Conservation (phyloP, 768 basidiomycete species). For the Podaxis rugospora region DNA sequence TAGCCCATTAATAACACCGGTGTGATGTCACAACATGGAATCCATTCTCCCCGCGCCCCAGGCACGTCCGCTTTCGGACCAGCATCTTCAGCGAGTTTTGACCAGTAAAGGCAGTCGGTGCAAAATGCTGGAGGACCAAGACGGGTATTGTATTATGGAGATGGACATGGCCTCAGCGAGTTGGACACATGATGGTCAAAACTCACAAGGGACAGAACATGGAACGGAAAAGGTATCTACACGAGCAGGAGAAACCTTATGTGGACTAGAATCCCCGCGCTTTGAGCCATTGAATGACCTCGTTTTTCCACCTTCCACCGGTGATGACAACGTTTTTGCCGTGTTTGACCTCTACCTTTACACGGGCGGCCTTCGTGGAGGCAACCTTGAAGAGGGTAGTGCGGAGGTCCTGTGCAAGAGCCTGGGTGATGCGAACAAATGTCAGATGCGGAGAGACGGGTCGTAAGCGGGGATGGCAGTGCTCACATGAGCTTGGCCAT, state of each 20-base stretch:
- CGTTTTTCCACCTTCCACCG: conserved; percentile 60
- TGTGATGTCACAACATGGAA: neutral
- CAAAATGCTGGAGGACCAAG: neutral
- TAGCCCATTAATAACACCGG: neutral
- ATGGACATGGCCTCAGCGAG: neutral
- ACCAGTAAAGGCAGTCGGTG: neutral
- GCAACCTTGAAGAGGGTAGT: conserved; percentile 43
- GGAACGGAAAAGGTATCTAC: neutral
- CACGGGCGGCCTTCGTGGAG: conserved; percentile 41
- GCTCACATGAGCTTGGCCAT: conserved; percentile 58
- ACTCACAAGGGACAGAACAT: neutral
- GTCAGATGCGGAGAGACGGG: conserved; percentile 12
- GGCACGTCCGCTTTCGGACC: neutral
- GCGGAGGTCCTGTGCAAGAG: conserved; percentile 53
- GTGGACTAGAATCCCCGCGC: conserved; percentile 53
- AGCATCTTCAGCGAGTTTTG: neutral
- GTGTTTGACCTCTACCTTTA: conserved; percentile 43
- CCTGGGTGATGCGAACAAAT: conserved; percentile 30
- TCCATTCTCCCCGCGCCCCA: neutral
- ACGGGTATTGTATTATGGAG: neutral
- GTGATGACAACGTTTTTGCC: conserved; percentile 53
- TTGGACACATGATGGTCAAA: neutral
- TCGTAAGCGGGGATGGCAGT: conserved; percentile 4
- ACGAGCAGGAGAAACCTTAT: neutral
- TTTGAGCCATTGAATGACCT: conserved; percentile 60